A percentile compares a stretch with the other conserved stretches of the same genome.
Conservation (phyloP, 2,329 filamentous ascomycete genomes). For the Teratosphaeria gauchensis region DNA sequence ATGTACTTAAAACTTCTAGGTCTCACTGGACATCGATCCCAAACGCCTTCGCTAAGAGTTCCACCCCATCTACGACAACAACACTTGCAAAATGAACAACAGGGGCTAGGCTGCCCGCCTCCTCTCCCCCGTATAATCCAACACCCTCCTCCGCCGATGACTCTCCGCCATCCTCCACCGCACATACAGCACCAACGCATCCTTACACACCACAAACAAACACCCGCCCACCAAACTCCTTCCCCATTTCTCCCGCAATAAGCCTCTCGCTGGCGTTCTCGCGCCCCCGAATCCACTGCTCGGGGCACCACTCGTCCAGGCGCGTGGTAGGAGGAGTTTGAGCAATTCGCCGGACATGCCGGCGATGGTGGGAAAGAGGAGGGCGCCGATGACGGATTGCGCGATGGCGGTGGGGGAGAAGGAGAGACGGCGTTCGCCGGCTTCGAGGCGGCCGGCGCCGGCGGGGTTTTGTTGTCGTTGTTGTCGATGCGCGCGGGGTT, state of each 20-base stretch:
- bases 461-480: conserved; percentile 7
- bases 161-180: conserved; percentile 41
- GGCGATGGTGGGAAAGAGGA: conserved; percentile 76
- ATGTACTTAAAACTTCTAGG: too few species aligned
- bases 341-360: conserved; percentile 69
- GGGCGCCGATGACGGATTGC: conserved; percentile 53
- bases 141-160: conserved; percentile 35
- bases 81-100: too few species aligned
- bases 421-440: conserved; percentile 33
- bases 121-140: conserved; percentile 29
- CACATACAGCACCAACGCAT: conserved; percentile 52
- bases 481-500: not conserved
- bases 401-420: conserved; percentile 47
- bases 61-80: too few species aligned
- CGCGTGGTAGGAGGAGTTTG: conserved; percentile 54
- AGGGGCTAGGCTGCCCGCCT: not conserved
- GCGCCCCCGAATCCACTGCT: not conserved
- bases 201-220: conserved; percentile 75
- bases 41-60: too few species aligned
- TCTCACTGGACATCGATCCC: too few species aligned
- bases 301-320: conserved; percentile 46
- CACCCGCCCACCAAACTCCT: conserved; percentile 82
- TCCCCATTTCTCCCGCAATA: conserved; percentile 80
- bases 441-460: not conserved
- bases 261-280: conserved; percentile 11